phyloP scores from a whole-genome alignment of 2,329 filamentous ascomycete genomes.

The Rutstroemia sp. region DNA sequence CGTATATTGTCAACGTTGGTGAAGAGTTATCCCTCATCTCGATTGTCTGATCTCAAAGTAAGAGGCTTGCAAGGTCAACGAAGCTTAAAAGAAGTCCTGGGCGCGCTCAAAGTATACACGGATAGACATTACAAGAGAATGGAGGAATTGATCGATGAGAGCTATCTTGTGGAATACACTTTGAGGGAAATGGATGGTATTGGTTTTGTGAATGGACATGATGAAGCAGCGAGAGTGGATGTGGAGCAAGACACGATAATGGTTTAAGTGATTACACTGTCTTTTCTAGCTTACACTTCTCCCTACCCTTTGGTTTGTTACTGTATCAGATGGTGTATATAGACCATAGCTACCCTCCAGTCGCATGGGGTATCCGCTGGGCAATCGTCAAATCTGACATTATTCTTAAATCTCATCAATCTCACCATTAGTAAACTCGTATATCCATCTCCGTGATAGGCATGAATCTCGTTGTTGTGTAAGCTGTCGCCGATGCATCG shows the following conservation, averaged over 20 bases:
- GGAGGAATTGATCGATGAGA: conserved; percentile 88
- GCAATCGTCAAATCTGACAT: too few relatives aligned
- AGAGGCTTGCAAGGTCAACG: conserved; percentile 50
- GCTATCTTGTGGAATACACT: conserved; percentile 90
- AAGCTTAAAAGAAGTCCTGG: conserved; percentile 75
- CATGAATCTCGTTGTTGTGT: too few relatives aligned
- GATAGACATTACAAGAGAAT: conserved; percentile 86
- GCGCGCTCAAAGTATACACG: conserved; percentile 83
- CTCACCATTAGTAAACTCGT: too few relatives aligned
- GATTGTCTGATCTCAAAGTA: conserved; percentile 64
- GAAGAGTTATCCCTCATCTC: conserved; percentile 70
- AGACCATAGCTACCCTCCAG: too few relatives aligned
- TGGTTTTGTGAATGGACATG: conserved; percentile 14
- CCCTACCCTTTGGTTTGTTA: too few relatives aligned
- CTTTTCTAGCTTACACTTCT: too few relatives aligned
- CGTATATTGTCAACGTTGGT: conserved; percentile 74
- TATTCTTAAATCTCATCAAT: too few relatives aligned
- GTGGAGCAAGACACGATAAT: conserved; percentile 5
- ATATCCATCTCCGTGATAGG: too few relatives aligned
- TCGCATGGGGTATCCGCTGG: too few relatives aligned
- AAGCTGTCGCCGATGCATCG: too few relatives aligned
- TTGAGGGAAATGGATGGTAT: conserved; percentile 76
- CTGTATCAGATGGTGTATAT: too few relatives aligned
- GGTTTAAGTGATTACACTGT: background rate
- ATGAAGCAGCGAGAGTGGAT: background rate